Base-by-base conservation (phyloP, 2,329 filamentous ascomycete species). In the Corynespora cassiicola region DNA sequence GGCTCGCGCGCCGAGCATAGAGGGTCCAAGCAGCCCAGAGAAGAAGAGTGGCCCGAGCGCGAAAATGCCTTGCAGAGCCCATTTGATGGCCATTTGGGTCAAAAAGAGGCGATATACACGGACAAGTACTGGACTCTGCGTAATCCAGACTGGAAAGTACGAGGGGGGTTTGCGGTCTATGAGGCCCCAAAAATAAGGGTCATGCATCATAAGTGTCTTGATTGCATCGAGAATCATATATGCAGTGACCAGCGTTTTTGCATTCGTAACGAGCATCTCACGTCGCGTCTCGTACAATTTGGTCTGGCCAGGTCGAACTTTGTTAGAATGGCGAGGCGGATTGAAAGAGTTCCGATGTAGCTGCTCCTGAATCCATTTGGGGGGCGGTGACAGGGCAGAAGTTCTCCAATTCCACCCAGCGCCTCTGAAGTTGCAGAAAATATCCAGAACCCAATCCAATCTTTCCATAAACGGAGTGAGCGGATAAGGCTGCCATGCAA, bases 171-270 rank as follows among this genome's bases (percentile, higher is more conserved):
- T 65, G 58, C 36, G 73, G 69, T 68, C 64, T 44, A 36, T 66
- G 41, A 83, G 58, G 26, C 76, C 75, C 68, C 76, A 76, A 68
- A 91, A 95, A 71, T 92, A 95, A 0, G 86, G 84, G 56, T 97
- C 92, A 36, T 81, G 79, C 52, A 85, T 83, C 72, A 89, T 84
- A 45, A 82, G 47, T 2, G 84, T 77, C 56, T 87, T 87, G 35
- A 88, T 66, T 6, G 82, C 41, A 65, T 96, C 92, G 7, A 96
- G 72, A 6, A 80, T 45, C 9, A 94, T 48, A 60, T 88, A 94
- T 48, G 75, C 74, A 23, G 77, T 39, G 2, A 80, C 37, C n/a
- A 85, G 69, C 5, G 59, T 71, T 20, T 59, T 56, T 6, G 60
- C 10, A 26, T 67, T 66, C 21, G 56, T 41, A 22, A 48, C 47